Conservation (phyloP, 2,329 filamentous ascomycete genomes). For the Exophiala spinifera region DNA sequence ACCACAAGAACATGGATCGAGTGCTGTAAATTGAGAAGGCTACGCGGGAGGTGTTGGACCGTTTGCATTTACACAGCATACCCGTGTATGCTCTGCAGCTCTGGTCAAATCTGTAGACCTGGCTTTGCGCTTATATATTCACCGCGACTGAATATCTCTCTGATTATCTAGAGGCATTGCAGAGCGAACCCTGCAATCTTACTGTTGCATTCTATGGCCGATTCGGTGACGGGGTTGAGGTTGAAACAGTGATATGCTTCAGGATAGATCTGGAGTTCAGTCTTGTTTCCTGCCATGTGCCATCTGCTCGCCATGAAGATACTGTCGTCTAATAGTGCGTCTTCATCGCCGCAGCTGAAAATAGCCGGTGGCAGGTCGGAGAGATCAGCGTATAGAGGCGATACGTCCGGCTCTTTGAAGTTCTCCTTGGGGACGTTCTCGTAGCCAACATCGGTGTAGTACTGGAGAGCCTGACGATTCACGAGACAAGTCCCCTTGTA, state of each 20-base stretch:
- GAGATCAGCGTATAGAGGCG: slow-evolving; percentile 3
- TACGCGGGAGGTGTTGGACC: too few species aligned
- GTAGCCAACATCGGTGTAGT: not conserved
- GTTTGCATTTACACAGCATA: too few species aligned
- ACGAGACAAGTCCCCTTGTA: not conserved
- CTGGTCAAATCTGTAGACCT: too few species aligned
- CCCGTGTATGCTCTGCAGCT: too few species aligned
- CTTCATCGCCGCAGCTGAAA: slow-evolving; percentile 1
- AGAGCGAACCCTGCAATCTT: too few species aligned
- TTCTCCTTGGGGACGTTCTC: not conserved
- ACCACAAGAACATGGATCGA: too few species aligned
- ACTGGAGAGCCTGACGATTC: not conserved
- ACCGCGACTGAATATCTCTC: too few species aligned
- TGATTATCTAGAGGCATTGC: too few species aligned
- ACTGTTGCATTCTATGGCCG: too few species aligned
- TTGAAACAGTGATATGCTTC: not conserved
- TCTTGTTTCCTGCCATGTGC: slow-evolving; percentile 4
- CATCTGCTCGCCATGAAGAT: slow-evolving; percentile 5
- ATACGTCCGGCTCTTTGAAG: not conserved
- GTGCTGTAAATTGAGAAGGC: too few species aligned
- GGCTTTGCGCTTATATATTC: too few species aligned
- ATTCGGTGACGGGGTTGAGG: too few species aligned
- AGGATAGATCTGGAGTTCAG: not conserved
- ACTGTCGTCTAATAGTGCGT: slow-evolving; percentile 4
- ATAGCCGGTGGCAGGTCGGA: not conserved